A percentile compares a stretch with the other conserved stretches of the same genome.
These are phyloP conservation scores for Coemansia asiatica DNA, from an alignment of 192 early-diverging fungal species.

Conservation along the genomic window DNA sequence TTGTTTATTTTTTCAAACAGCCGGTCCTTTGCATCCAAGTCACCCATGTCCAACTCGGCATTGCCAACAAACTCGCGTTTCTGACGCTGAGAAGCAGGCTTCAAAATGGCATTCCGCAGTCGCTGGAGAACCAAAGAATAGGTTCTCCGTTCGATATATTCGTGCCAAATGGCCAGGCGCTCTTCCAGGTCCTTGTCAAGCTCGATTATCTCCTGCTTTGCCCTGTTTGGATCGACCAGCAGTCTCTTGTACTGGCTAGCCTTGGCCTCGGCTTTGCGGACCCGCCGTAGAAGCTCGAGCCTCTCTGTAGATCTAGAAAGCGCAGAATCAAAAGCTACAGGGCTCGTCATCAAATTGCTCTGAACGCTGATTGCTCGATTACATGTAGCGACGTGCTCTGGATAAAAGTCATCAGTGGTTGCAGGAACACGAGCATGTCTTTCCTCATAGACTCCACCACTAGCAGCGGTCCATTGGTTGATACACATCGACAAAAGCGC, in stretches of 20 bases:
- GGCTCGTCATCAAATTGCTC: not conserved
- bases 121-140: not conserved
- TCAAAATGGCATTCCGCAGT: not conserved
- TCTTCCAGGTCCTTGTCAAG: conserved; percentile 5
- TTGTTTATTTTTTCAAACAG: not conserved
- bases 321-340: not conserved
- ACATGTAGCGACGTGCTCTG: not conserved
- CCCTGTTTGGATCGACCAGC: conserved; percentile 2
- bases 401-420: not conserved
- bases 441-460: not conserved
- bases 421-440: not conserved
- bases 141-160: not conserved
- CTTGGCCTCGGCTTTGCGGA: conserved; percentile 8
- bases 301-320: not conserved
- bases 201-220: not conserved
- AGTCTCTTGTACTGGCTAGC: conserved; percentile 16
- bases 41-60: not conserved
- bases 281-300: conserved; percentile 12
- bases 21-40: not conserved
- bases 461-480: not conserved
- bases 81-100: not conserved
- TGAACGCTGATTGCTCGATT: conserved; percentile 19
- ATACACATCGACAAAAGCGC: conserved; percentile 18
- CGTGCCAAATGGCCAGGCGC: conserved; percentile 2
- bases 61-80: not conserved